These are phyloP conservation scores for Sporothrix schenckii DNA, from an alignment of 2,329 filamentous ascomycete species.

Conservation along the genomic window DNA sequence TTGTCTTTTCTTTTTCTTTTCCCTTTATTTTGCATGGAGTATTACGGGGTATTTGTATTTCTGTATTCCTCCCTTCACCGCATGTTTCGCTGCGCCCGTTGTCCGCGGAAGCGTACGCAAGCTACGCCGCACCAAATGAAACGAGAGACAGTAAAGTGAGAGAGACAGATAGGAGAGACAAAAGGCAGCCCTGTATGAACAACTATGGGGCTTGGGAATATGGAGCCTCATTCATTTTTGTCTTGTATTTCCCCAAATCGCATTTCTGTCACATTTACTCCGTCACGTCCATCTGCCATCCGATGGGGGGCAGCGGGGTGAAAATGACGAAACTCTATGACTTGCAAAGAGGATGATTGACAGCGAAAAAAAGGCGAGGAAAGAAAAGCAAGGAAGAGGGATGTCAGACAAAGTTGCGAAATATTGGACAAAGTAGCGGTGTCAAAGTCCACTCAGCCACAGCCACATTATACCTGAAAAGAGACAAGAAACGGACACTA, in stretches of 20 bases:
- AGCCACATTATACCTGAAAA: not conserved
- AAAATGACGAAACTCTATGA: not conserved
- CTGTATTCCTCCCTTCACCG: not conserved
- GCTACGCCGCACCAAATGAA: constrained; percentile 20
- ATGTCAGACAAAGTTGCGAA: constrained; percentile 1
- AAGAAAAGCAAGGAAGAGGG: constrained; percentile 2
- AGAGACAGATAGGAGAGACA: not conserved
- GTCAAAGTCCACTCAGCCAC: constrained; percentile 15
- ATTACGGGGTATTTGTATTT: no score
- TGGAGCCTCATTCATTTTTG: not conserved
- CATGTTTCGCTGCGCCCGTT: constrained; percentile 16
- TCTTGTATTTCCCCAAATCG: constrained; percentile 6
- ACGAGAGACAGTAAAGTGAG: not conserved
- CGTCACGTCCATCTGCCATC: not conserved
- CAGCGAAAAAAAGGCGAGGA: not conserved
- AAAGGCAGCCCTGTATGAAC: not conserved
- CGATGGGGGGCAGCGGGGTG: not conserved
- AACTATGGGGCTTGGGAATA: not conserved
- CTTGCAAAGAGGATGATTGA: not conserved
- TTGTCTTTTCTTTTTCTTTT: no score
- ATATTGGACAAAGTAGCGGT: constrained; percentile 18
- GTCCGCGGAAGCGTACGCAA: constrained; percentile 16
- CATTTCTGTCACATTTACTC: not conserved
- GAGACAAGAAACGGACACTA: not conserved
- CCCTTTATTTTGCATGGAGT: no score